Evolutionary conservation across 352 stramenopile genomes (phyloP).

Genomic region (Globisporangium parvum): DNA sequence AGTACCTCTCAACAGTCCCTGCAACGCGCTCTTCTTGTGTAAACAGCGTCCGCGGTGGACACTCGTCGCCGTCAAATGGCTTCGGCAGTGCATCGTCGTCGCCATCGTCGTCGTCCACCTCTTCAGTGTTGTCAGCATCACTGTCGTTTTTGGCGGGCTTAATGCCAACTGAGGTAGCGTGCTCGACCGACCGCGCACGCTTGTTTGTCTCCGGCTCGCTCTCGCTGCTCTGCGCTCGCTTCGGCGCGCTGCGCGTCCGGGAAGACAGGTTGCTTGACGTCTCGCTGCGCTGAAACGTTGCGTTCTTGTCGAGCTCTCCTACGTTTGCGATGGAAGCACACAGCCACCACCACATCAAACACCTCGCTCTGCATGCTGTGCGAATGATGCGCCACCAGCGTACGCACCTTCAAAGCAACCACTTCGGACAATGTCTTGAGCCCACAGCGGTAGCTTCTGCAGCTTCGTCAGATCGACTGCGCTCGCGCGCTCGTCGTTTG

Average conservation of each 20-base stretch:
- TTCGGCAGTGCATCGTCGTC: slow-evolving; percentile 12
- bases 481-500: not conserved
- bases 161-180: not conserved
- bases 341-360: not conserved
- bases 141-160: not conserved
- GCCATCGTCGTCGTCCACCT: slow-evolving; percentile 5
- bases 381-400: not conserved
- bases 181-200: slow-evolving; percentile 11
- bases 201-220: slow-evolving; percentile 13
- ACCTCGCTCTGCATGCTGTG: not conserved
- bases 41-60: slow-evolving; percentile 24
- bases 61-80: slow-evolving; percentile 18
- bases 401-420: slow-evolving; percentile 41
- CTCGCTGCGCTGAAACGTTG: not conserved
- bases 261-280: not conserved
- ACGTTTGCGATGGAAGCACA: not conserved
- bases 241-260: slow-evolving; percentile 4
- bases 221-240: slow-evolving; percentile 3
- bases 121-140: slow-evolving; percentile 6
- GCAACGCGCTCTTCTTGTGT: slow-evolving; percentile 51
- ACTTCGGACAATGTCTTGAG: slow-evolving; percentile 40
- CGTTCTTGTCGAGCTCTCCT: slow-evolving; percentile 9
- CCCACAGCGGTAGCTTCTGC: slow-evolving; percentile 47
- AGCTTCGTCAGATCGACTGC: slow-evolving; percentile 29
- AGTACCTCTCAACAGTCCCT: slow-evolving; percentile 64